phyloP scores from a whole-genome alignment of 192 early-diverging fungal species.

The Coemansia sp. region DNA sequence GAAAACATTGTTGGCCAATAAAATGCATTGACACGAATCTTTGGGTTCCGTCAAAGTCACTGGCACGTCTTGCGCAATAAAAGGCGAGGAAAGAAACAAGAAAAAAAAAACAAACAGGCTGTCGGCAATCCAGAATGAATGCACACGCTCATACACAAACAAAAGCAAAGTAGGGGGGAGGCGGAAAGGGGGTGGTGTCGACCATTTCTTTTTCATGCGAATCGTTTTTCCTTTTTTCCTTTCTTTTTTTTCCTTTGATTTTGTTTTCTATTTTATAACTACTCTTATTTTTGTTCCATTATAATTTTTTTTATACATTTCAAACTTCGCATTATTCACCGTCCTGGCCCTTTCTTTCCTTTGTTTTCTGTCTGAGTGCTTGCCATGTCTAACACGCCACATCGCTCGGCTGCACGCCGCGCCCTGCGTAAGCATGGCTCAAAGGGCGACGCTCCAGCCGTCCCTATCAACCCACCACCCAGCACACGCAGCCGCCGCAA shows the following conservation, averaged over 20 bases:
- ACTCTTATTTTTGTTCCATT: constrained; percentile 7
- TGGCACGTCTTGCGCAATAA: background rate
- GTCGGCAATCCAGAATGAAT: constrained; percentile 1
- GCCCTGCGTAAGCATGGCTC: constrained; percentile 16
- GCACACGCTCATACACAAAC: background rate
- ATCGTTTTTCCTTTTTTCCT: constrained; percentile 13
- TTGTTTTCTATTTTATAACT: constrained; percentile 12
- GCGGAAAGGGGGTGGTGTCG: background rate
- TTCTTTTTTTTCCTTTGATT: constrained; percentile 7
- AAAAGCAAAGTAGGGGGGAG: background rate
- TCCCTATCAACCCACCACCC: constrained; percentile 1
- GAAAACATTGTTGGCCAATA: background rate
- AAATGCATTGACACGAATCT: background rate
- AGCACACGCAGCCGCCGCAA: constrained; percentile 8
- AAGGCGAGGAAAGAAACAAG: background rate
- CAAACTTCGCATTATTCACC: background rate
- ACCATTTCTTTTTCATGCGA: background rate
- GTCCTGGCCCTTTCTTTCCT: constrained; percentile 8
- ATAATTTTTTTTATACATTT: constrained; percentile 3
- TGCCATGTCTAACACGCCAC: constrained; percentile 31
- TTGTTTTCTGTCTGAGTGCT: background rate
- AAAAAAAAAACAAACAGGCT: background rate
- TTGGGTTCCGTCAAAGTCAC: background rate
- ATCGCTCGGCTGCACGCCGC: constrained; percentile 20
- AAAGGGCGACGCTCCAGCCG: constrained; percentile 6